Evolutionary conservation across 2,329 filamentous ascomycete genomes (phyloP).

Genomic region (Ascochyta pisi): DNA sequence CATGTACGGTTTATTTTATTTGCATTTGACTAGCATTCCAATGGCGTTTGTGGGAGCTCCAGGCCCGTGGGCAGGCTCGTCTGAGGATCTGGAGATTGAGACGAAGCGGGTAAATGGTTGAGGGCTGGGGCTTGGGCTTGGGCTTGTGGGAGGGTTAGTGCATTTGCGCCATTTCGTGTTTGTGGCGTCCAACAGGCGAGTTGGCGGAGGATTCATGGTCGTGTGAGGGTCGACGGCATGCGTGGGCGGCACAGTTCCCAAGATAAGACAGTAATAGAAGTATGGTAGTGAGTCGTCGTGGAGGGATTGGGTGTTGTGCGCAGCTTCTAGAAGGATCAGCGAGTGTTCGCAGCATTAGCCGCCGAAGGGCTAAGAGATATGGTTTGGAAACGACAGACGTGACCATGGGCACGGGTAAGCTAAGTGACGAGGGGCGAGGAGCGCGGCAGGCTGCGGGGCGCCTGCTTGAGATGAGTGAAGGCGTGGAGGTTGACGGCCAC

Average conservation of each 20-base stretch:
- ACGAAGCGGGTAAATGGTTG: constrained; percentile 15
- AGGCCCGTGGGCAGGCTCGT: constrained; percentile 3
- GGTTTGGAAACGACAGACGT: constrained; percentile 11
- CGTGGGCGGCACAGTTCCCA: background rate
- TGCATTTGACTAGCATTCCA: constrained; percentile 34
- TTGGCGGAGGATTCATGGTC: background rate
- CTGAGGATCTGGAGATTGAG: background rate
- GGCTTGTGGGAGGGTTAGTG: constrained; percentile 13
- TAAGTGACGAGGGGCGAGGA: constrained; percentile 4
- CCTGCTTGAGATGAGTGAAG: background rate
- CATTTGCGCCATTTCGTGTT: constrained; percentile 15
- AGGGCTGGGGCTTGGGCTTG: background rate
- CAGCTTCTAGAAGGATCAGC: constrained; percentile 18
- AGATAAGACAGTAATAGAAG: background rate
- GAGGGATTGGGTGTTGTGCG: background rate
- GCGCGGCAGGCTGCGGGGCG: background rate
- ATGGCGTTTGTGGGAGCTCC: constrained; percentile 21
- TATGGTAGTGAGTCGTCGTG: background rate
- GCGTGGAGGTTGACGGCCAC: background rate
- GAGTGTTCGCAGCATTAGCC: constrained; percentile 18
- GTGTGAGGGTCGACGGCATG: background rate
- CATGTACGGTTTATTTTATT: constrained; percentile 19
- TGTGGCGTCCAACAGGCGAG: constrained; percentile 12
- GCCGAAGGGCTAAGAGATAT: constrained; percentile 11
- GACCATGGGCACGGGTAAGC: constrained; percentile 4